phyloP scores from a whole-genome alignment of 1,284 basidiomycete genomes.

The Malassezia cuniculi region DNA sequence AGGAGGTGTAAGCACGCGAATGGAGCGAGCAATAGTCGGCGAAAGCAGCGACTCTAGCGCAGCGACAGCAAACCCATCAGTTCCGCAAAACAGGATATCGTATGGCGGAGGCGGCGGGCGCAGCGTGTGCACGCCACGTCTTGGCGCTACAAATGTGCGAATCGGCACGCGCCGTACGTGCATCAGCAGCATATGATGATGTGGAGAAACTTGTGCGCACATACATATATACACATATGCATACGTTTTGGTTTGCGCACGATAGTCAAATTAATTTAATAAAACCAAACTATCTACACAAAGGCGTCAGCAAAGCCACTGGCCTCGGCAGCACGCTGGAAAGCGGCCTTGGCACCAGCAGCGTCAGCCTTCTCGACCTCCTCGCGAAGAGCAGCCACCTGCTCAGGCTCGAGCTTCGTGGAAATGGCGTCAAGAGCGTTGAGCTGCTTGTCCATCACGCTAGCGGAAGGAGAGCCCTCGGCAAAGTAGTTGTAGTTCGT shows the following conservation, averaged over 20 bases:
- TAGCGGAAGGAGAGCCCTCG: conserved; percentile 47
- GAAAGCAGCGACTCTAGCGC: conserved; percentile 14
- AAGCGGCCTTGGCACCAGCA: conserved; percentile 46
- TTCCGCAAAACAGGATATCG: conserved; percentile 41
- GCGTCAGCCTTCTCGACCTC: conserved; percentile 45
- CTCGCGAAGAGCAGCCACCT: conserved; percentile 50
- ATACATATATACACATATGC: too few species aligned
- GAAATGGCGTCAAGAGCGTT: conserved; percentile 51
- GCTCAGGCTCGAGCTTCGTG: conserved; percentile 49
- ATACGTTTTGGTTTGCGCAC: too few species aligned
- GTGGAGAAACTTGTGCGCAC: too few species aligned
- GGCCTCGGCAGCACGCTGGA: conserved; percentile 49
- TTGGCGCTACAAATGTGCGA: too few species aligned
- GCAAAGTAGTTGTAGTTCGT: conserved; percentile 53
- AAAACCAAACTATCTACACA: conserved; percentile 10
- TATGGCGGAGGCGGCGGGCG: too few species aligned
- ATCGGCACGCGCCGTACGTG: too few species aligned
- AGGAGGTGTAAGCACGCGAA: conserved; percentile 55
- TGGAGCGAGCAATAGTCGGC: conserved; percentile 18
- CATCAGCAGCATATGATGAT: too few species aligned
- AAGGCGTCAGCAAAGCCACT: conserved; percentile 36
- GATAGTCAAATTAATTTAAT: not conserved
- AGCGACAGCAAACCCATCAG: conserved; percentile 26
- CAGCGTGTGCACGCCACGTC: too few species aligned
- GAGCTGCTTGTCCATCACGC: conserved; percentile 51